Evolutionary conservation across 2,329 filamentous ascomycete species (phyloP).

Genomic region (Cordyceps tenuipes): DNA sequence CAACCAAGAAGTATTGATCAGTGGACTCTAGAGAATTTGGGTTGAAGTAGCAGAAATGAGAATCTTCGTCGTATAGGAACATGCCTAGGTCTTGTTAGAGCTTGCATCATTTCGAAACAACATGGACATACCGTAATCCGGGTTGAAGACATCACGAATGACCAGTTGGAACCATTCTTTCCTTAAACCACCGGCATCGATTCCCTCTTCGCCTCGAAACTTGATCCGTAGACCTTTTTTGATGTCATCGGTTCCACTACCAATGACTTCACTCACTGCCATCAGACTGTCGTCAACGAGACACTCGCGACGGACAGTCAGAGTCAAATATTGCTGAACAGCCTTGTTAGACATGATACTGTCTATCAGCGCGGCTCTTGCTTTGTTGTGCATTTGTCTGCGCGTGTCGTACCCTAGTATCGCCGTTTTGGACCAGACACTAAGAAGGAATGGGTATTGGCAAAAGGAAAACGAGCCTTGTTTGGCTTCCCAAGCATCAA

Average conservation of each 20-base stretch:
- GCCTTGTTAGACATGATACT: conserved; percentile 70
- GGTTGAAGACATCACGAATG: conserved; percentile 83
- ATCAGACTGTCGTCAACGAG: conserved; percentile 82
- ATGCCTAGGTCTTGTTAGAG: conserved; percentile 49
- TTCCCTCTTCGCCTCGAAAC: conserved; percentile 81
- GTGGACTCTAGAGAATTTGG: conserved; percentile 82
- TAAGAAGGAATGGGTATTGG: conserved; percentile 85
- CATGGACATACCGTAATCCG: conserved; percentile 63
- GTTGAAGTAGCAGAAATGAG: conserved; percentile 88
- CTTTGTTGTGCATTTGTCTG: conserved; percentile 82
- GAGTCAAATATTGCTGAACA: conserved; percentile 67
- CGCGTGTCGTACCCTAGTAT: conserved; percentile 83
- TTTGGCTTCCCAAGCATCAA: conserved; percentile 76
- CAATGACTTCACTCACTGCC: conserved; percentile 76
- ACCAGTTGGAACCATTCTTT: conserved; percentile 94
- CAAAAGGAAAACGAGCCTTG: conserved; percentile 76
- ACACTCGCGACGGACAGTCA: conserved; percentile 75
- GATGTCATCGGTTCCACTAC: conserved; percentile 71
- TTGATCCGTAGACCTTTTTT: conserved; percentile 84
- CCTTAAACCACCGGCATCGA: conserved; percentile 79
- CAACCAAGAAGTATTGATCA: conserved; percentile 85
- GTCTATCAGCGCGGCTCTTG: conserved; percentile 83
- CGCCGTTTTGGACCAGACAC: conserved; percentile 85
- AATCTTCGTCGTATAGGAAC: conserved; percentile 88
- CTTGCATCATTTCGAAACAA: not conserved